Base-by-base conservation (phyloP, 345 rosid genomes). In the Heritiera fomes region DNA sequence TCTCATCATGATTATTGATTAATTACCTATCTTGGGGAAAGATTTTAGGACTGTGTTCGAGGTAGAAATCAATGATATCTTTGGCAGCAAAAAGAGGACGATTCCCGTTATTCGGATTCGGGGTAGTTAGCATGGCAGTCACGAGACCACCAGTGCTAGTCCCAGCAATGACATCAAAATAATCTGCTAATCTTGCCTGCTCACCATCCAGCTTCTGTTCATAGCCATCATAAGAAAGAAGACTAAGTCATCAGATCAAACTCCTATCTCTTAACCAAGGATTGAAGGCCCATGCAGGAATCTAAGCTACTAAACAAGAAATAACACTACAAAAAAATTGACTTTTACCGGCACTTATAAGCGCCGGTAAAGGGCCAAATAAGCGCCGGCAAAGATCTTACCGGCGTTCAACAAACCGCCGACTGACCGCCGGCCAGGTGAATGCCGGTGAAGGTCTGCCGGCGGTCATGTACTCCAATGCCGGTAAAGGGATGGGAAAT, bases 111-210 rank as follows among this genome's bases (percentile, higher is more conserved):
- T 89, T 28, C 0, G 89, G 93, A 61, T 90, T 78, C 1, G 93
- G 97, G 2, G 88, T 77, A 0, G 91, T 81, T 7, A 92, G 82
- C 97, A 92, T 92, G 49, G 93, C 89, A 0, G 92, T 84, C 34
- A 92, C 86, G 0, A 92, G 88, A 41, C 97, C 94, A 0, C 97
- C 94, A 0, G 93, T 90, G 85, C 96, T 90, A 0, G 94, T 92
- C 38, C 94, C 94, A 0, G 90, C 71, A 2, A 91, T 82, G 55
- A 90, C 89, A 59, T 91, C 93, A 46, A 91, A 91, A 77, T 91
- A 90, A 64, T 91, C 96, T 23, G 94, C 91, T 10, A 92, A 73
- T 63, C 92, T 87, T 9, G 91, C 94, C 7, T 87, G 80, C 64
- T 86, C 84, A 5, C 94, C 97, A 23, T 92, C 97, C 60, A 90